Percentiles rank a stretch among this genome's conserved stretches.
phyloP scores from a whole-genome alignment of 106 monocot genomes.

The Phalaenopsis aphrodite region DNA sequence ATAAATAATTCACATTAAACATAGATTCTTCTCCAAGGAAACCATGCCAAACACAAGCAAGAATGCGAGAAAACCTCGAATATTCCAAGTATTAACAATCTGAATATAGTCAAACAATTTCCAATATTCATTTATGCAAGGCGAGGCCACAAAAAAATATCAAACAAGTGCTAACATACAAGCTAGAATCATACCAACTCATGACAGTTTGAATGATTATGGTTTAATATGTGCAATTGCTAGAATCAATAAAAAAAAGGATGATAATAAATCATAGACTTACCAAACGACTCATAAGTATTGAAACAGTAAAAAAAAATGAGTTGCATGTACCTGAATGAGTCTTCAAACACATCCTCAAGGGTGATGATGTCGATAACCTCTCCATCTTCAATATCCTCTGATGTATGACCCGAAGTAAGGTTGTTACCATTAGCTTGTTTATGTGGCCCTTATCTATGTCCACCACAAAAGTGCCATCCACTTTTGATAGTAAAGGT shows the following conservation, averaged over 20 bases:
- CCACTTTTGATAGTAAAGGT: slow-evolving; percentile 40
- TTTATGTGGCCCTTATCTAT: slow-evolving; percentile 45
- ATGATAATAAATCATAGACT: neutral
- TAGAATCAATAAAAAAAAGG: neutral
- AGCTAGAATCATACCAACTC: neutral
- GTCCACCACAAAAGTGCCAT: slow-evolving; percentile 45
- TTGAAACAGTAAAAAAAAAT: too few relatives aligned
- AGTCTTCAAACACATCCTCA: slow-evolving; percentile 99
- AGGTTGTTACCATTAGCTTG: slow-evolving; percentile 23
- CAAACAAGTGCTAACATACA: neutral
- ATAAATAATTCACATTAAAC: neutral
- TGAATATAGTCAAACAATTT: neutral
- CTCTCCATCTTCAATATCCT: slow-evolving; percentile 87
- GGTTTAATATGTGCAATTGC: neutral
- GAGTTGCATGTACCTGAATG: slow-evolving; percentile 22
- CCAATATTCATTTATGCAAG: neutral
- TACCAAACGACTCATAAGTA: too few relatives aligned
- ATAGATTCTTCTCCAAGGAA: neutral
- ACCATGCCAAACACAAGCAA: neutral
- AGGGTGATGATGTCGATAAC: slow-evolving; percentile 98
- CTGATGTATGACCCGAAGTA: slow-evolving; percentile 18
- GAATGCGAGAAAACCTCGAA: neutral
- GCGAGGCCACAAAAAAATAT: neutral
- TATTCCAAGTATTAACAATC: neutral
- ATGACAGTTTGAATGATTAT: neutral